These are phyloP conservation scores for Microdochium paspali DNA, from an alignment of 2,329 filamentous ascomycete genomes.

Conservation along the genomic window DNA sequence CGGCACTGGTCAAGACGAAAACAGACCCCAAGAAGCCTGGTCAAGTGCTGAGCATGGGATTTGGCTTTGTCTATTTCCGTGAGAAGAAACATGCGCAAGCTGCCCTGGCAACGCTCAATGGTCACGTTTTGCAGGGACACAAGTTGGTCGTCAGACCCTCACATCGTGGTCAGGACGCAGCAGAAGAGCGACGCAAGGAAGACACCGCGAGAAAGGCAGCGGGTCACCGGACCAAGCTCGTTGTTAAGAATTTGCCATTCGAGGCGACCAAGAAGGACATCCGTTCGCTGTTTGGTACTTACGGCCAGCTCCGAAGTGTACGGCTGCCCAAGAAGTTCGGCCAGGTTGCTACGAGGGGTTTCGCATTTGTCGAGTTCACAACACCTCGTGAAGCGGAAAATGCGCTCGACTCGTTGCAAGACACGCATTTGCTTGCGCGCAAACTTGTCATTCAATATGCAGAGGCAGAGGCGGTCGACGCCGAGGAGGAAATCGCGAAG, in stretches of 20 bases:
- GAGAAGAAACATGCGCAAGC: slow-evolving; percentile 69
- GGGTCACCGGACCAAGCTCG: slow-evolving; percentile 75
- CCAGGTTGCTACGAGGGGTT: slow-evolving; percentile 70
- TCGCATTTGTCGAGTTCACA: slow-evolving; percentile 94
- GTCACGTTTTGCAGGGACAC: slow-evolving; percentile 78
- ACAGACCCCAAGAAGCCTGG: slow-evolving; percentile 83
- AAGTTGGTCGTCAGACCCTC: slow-evolving; percentile 77
- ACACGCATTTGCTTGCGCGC: slow-evolving; percentile 88
- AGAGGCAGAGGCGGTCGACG: slow-evolving; percentile 77
- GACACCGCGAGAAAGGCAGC: slow-evolving; percentile 76
- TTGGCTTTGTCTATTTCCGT: slow-evolving; percentile 86
- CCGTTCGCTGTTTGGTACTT: slow-evolving; percentile 73
- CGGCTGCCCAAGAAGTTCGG: slow-evolving; percentile 95
- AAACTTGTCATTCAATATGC: slow-evolving; percentile 88
- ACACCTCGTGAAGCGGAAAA: slow-evolving; percentile 83
- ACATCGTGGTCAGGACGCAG: slow-evolving; percentile 79
- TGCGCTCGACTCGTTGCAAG: slow-evolving; percentile 81
- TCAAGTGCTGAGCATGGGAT: slow-evolving; percentile 90
- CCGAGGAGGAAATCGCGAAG: slow-evolving; percentile 91
- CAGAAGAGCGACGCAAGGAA: slow-evolving; percentile 74
- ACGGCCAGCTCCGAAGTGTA: slow-evolving; percentile 86
- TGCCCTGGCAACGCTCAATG: slow-evolving; percentile 79
- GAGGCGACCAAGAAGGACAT: slow-evolving; percentile 92
- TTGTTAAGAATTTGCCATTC: slow-evolving; percentile 98
- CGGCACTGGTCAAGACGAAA: slow-evolving; percentile 87